A percentile compares a stretch with the other conserved stretches of the same genome.
Evolutionary conservation across 2,329 filamentous ascomycete genomes (phyloP).

Genomic region (Talaromyces amestolkiae): DNA sequence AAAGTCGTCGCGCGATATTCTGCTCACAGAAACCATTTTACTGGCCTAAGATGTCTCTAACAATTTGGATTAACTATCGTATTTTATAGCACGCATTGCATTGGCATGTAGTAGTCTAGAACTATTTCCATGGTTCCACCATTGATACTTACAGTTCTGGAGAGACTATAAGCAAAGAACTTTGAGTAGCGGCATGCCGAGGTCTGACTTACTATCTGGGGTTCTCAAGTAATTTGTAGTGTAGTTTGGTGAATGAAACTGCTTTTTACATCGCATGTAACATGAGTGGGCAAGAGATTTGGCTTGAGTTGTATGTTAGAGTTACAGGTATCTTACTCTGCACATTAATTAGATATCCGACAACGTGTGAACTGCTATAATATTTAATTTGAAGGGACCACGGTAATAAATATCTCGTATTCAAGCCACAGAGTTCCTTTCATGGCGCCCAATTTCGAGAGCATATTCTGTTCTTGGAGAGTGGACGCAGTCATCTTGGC

Average conservation of each 20-base stretch:
- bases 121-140: neutral
- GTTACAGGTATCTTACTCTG: neutral
- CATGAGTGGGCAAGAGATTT: neutral
- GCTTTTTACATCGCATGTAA: neutral
- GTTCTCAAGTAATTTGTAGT: neutral
- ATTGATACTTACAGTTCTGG: neutral
- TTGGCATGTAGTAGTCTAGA: neutral
- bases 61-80: neutral
- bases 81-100: neutral
- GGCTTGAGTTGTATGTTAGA: constrained; percentile 1
- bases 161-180: too few relatives aligned
- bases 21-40: neutral
- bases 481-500: neutral
- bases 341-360: neutral
- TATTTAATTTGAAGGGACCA: neutral
- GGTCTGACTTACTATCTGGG: neutral
- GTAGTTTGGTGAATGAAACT: neutral
- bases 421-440: neutral
- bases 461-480: neutral
- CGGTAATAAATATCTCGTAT: neutral
- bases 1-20: neutral
- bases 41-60: neutral
- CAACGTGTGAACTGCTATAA: too few relatives aligned
- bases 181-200: neutral
- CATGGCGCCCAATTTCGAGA: too few relatives aligned